Conservation (phyloP, 2,329 filamentous ascomycete genomes). For the Aspergillus sp. region DNA sequence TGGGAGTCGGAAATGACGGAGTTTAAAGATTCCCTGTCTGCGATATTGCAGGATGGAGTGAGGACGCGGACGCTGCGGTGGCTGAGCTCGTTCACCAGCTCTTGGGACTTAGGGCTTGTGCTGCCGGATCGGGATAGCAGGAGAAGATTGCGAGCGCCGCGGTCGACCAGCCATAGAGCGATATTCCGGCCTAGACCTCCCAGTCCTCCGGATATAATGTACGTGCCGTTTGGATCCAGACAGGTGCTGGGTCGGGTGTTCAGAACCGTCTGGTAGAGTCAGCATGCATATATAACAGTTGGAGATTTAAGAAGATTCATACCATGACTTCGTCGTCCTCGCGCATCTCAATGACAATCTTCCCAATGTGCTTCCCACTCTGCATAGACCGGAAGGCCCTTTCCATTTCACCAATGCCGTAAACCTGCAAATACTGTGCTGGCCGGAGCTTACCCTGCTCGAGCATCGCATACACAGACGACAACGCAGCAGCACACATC, state of each 20-base stretch:
- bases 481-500: not conserved
- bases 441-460: not conserved
- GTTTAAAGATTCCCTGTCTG: conserved; percentile 6
- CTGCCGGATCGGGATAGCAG: conserved; percentile 11
- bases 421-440: not conserved
- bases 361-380: conserved; percentile 1
- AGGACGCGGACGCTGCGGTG: not conserved
- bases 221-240: conserved; percentile 2
- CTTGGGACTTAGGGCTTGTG: not conserved
- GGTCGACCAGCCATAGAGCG: conserved; percentile 6
- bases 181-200: conserved; percentile 12
- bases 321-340: not conserved
- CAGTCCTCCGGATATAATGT: conserved; percentile 12
- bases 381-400: not conserved
- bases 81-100: not conserved
- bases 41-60: not conserved
- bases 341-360: not conserved
- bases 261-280: not conserved
- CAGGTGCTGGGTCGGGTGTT: not conserved
- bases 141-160: conserved; percentile 9
- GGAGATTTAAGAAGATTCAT: not conserved
- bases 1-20: not conserved
- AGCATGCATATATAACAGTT: too few relatives aligned
- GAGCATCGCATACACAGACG: not conserved
- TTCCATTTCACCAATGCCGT: not conserved